phyloP scores from a whole-genome alignment of 2,329 filamentous ascomycete genomes.

The Claviceps maximensis region DNA sequence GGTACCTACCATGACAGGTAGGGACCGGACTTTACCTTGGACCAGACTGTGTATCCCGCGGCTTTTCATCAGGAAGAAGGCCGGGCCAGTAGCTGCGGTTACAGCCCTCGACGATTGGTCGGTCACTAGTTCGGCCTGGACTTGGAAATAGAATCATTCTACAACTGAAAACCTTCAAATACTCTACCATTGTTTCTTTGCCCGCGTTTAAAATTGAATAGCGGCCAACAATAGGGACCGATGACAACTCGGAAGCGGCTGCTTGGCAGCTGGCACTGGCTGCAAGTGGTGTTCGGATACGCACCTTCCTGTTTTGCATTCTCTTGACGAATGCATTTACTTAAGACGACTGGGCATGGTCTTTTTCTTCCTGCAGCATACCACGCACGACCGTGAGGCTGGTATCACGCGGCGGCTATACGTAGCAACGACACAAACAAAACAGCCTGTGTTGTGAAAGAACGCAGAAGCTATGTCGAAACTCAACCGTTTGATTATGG shows the following conservation, averaged over 20 bases:
- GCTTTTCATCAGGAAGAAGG: too few species aligned
- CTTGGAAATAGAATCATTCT: background rate
- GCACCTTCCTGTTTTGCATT: constrained; percentile 2
- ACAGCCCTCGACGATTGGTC: background rate
- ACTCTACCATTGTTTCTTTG: background rate
- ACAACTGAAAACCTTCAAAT: background rate
- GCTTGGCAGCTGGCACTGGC: background rate
- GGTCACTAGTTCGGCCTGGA: background rate
- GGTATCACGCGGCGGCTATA: background rate
- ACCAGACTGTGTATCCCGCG: too few species aligned
- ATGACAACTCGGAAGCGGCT: background rate
- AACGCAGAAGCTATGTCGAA: background rate
- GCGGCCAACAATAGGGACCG: background rate
- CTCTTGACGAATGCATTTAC: background rate
- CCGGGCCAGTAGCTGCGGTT: background rate
- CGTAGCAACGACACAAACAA: background rate
- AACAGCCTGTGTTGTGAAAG: background rate
- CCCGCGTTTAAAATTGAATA: background rate
- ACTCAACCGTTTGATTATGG: background rate
- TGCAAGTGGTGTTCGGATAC: background rate
- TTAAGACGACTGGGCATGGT: background rate
- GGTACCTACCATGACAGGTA: too few species aligned
- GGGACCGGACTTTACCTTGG: too few species aligned
- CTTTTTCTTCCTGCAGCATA: background rate
- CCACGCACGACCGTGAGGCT: background rate